Evolutionary conservation across 192 early-diverging fungal genomes (phyloP).

Genomic region (Entomortierella lignicola): DNA sequence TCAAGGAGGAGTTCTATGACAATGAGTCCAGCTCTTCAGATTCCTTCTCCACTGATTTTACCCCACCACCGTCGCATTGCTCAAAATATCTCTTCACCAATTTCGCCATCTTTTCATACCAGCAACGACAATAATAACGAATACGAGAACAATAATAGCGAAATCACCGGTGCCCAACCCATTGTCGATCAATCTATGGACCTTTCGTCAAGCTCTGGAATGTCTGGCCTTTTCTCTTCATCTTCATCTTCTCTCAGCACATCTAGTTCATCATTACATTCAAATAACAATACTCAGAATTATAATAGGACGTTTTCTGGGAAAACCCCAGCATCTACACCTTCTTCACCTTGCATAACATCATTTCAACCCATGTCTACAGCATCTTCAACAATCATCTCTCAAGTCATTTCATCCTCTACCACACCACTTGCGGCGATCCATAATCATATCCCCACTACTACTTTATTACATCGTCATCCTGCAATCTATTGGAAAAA

Average conservation of each 20-base stretch:
- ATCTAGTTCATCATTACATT: not conserved
- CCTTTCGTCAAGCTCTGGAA: not conserved
- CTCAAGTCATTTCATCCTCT: conserved; percentile 22
- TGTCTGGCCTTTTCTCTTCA: not conserved
- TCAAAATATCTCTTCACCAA: conserved; percentile 3
- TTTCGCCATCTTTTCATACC: not conserved
- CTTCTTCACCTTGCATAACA: not conserved
- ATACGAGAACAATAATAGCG: not conserved
- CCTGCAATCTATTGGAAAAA: conserved; percentile 50
- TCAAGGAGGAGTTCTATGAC: not conserved
- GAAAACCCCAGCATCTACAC: conserved; percentile 30
- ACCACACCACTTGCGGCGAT: conserved; percentile 11
- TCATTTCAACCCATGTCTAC: conserved; percentile 35
- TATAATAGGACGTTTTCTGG: not conserved
- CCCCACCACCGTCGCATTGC: conserved; percentile 36
- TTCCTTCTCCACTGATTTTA: conserved; percentile 32
- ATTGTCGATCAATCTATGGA: not conserved
- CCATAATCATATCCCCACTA: conserved; percentile 34
- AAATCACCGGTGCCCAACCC: not conserved
- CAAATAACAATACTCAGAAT: too few species aligned
- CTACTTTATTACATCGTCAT: conserved; percentile 37
- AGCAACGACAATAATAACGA: not conserved
- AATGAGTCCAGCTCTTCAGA: conserved; percentile 17
- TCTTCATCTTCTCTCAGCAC: not conserved
- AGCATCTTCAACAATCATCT: conserved; percentile 2